phyloP scores from a whole-genome alignment of 768 basidiomycete genomes.

The Tremella fuciformis region DNA sequence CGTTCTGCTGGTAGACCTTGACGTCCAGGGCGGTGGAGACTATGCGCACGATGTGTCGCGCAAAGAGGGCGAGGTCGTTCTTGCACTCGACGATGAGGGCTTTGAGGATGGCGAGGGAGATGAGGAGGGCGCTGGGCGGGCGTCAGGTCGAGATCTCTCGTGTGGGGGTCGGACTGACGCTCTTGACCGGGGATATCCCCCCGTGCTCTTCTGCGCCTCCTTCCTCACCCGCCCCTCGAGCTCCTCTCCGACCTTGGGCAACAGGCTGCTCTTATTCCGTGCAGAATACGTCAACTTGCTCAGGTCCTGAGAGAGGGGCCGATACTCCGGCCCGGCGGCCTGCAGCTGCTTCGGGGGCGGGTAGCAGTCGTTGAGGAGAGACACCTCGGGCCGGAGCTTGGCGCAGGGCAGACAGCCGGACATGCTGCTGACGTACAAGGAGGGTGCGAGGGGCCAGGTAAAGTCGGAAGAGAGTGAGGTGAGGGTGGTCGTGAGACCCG shows the following conservation, averaged over 20 bases:
- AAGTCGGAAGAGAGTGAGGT: no score
- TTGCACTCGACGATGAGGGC: slow-evolving; percentile 77
- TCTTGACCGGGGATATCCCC: slow-evolving; percentile 72
- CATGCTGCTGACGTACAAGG: neutral
- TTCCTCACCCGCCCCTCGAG: slow-evolving; percentile 42
- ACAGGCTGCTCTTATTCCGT: slow-evolving; percentile 44
- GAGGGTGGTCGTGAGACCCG: no score
- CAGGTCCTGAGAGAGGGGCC: slow-evolving; percentile 49
- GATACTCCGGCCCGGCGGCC: slow-evolving; percentile 63
- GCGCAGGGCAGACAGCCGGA: slow-evolving; percentile 18
- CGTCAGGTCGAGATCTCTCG: no score
- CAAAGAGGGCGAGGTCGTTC: slow-evolving; percentile 47
- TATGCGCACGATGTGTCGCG: slow-evolving; percentile 34
- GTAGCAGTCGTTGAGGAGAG: slow-evolving; percentile 77
- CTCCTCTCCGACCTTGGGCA: slow-evolving; percentile 48
- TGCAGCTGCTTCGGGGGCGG: slow-evolving; percentile 72
- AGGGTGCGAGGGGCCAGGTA: no score
- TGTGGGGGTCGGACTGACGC: slow-evolving; percentile 60
- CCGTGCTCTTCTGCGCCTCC: slow-evolving; percentile 56
- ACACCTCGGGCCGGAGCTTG: slow-evolving; percentile 25
- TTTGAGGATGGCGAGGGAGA: slow-evolving; percentile 77
- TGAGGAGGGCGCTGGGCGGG: slow-evolving; percentile 59
- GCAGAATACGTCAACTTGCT: slow-evolving; percentile 47
- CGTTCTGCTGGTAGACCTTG: slow-evolving; percentile 39
- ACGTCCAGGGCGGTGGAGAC: slow-evolving; percentile 42